Conservation (phyloP, 371 early-diverging fungal species). For the Chytridiales sp. region DNA sequence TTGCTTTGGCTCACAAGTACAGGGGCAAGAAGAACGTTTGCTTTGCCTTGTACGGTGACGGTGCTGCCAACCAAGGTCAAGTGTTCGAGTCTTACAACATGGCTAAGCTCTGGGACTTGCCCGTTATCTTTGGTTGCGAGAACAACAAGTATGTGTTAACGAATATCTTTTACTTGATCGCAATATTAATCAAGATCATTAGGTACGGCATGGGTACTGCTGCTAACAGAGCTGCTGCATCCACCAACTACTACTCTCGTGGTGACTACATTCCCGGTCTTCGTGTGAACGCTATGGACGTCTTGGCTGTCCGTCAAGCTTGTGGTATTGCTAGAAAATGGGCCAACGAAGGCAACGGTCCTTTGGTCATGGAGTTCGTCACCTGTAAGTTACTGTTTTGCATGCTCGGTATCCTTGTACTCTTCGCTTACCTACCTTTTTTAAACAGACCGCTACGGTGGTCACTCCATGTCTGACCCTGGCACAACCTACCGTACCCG, state of each 20-base stretch:
- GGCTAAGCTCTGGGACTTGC: conserved; percentile 98
- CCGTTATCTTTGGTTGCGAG: conserved; percentile 96
- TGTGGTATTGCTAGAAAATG: conserved; percentile 82
- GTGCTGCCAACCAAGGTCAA: conserved; percentile 99
- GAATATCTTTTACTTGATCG: too few relatives aligned
- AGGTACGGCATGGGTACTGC: conserved; percentile 99
- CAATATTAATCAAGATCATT: too few relatives aligned
- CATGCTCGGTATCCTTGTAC: too few relatives aligned
- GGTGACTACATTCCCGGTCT: conserved; percentile 97
- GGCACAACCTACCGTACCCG: conserved; percentile 98
- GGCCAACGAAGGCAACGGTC: conserved; percentile 88
- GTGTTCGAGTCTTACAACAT: conserved; percentile 99
- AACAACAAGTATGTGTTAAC: conserved; percentile 95
- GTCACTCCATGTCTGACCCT: conserved; percentile 99
- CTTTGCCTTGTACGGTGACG: conserved; percentile 97
- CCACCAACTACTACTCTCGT: conserved; percentile 93
- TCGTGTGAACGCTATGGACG: conserved; percentile 94
- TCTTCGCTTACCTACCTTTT: too few relatives aligned
- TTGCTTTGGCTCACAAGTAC: conserved; percentile 97
- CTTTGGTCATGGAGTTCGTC: conserved; percentile 94
- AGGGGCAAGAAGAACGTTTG: conserved; percentile 71
- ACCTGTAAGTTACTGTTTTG: too few relatives aligned
- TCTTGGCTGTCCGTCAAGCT: conserved; percentile 88
- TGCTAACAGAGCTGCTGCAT: conserved; percentile 86
- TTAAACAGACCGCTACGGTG: conserved; percentile 99